Evolutionary conservation across 768 basidiomycete genomes (phyloP), one percentile per base, ranked within the genome.

Genomic region (Mycena belliarum): DNA sequence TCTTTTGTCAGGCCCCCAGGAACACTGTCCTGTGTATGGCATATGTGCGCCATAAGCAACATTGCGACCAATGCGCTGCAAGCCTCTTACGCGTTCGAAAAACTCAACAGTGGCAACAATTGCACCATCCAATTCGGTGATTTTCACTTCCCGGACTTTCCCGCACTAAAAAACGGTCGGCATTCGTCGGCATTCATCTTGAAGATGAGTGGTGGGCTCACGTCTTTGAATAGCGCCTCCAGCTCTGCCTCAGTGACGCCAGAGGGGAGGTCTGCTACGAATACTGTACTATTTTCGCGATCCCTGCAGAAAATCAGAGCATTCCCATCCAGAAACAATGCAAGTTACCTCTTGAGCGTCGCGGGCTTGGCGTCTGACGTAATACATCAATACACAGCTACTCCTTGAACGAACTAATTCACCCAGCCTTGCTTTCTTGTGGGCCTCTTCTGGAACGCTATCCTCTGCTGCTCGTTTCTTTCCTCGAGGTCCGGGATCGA

Each of bases 221-320:
- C 96, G 63, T 97, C 95, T 73, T 88, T 88, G 77, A 99, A 98
- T 7, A 96, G 76, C 2, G 73, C 67, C 25, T 66, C 74, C n/a
- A 99, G 70, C 24, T 91, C 89, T 6, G 82, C 82, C 52, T 93
- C 88, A 0, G 77, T 77, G 11, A 80, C 77, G 12, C 74, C 78
- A 18, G 70, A 42, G 0, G 85, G 83, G 11, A 97, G 73, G 43
- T 89, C 85, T 4, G 86, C 82, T 15, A 97, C 89, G 57, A 98
- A 91, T 5, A 98, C 88, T 0, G 94, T 96, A 26, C 87, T 85
- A 65, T 98, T 91, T 75, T 99, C 97, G 44, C 97, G 93, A 73
- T 99, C 97, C 63, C 96, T 95, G 57, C 54, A 42, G 15, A 15
- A 35, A 23, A 48, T n/a, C 12, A 45, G 40, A 52, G 23, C 14